Percentiles rank a stretch among this genome's conserved stretches.
These are phyloP conservation scores for Annulohypoxylon truncatum DNA, from an alignment of 2,329 filamentous ascomycete genomes.

Conservation along the genomic window DNA sequence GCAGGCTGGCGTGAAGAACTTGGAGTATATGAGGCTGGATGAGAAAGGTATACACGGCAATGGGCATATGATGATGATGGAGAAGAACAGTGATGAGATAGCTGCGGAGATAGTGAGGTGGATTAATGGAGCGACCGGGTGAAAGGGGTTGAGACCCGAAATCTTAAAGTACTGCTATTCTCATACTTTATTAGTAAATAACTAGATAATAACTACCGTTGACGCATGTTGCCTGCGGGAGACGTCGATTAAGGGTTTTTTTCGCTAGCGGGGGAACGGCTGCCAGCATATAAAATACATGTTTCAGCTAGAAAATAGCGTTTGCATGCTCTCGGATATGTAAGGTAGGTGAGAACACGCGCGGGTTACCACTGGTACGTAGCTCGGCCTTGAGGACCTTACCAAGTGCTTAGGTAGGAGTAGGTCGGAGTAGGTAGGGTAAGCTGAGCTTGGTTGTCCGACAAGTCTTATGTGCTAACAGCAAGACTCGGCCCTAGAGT, in stretches of 20 bases:
- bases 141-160: neutral
- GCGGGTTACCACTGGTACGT: too few species aligned
- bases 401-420: neutral
- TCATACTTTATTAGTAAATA: neutral
- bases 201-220: neutral
- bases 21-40: slow-evolving; percentile 53
- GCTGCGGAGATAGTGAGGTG: slow-evolving; percentile 44
- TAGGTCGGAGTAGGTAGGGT: too few species aligned
- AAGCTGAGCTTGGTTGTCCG: neutral
- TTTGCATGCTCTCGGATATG: neutral
- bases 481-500: neutral
- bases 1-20: slow-evolving; percentile 54
- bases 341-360: neutral
- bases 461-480: neutral
- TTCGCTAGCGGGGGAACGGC: neutral
- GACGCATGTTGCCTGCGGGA: neutral
- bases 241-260: neutral
- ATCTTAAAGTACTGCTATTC: neutral
- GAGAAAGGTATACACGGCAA: slow-evolving; percentile 57
- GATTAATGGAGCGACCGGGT: neutral
- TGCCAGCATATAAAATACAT: neutral
- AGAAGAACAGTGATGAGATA: slow-evolving; percentile 59
- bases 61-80: slow-evolving; percentile 62
- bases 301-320: neutral
- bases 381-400: too few species aligned